phyloP scores from a whole-genome alignment of 768 basidiomycete species.

The Collybia sordida region DNA sequence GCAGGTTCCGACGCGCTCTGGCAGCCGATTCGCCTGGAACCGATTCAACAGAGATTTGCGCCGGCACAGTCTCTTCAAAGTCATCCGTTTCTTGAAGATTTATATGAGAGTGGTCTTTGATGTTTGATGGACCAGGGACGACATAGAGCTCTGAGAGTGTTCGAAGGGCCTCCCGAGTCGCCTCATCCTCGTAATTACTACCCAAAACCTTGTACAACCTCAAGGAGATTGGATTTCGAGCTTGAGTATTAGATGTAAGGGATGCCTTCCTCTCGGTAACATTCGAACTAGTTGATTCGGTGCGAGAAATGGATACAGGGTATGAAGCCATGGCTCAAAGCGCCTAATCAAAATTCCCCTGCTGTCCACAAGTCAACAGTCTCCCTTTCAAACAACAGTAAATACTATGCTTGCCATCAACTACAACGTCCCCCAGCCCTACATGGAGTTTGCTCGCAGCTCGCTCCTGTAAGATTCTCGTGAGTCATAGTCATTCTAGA shows the following conservation, averaged over 20 bases:
- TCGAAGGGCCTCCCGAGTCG: conserved; percentile 76
- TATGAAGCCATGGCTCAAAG: conserved; percentile 9
- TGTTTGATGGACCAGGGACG: conserved; percentile 23
- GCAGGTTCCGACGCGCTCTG: conserved; percentile 74
- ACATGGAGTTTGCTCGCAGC: too few relatives aligned
- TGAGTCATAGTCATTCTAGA: too few relatives aligned
- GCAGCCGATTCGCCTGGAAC: conserved; percentile 65
- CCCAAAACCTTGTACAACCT: conserved; percentile 90
- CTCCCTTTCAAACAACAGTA: too few relatives aligned
- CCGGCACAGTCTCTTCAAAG: conserved; percentile 25
- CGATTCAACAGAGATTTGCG: conserved; percentile 26
- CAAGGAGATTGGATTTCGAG: conserved; percentile 75
- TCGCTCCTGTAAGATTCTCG: too few relatives aligned
- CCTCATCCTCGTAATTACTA: conserved; percentile 74
- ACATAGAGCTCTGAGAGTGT: conserved; percentile 83
- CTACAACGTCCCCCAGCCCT: too few relatives aligned
- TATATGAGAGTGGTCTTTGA: conserved; percentile 28
- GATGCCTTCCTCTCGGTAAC: conserved; percentile 16
- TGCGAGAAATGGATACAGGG: conserved; percentile 8
- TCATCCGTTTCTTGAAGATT: conserved; percentile 27
- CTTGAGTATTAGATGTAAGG: conserved; percentile 18
- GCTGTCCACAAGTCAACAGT: too few relatives aligned
- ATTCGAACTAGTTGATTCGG: conserved; percentile 5
- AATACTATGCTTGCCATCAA: too few relatives aligned
- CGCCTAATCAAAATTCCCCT: too few relatives aligned